Percentiles rank a stretch among this genome's conserved stretches.
These are phyloP conservation scores for Colletotrichum abscissum DNA, from an alignment of 2,329 filamentous ascomycete species.

Conservation along the genomic window DNA sequence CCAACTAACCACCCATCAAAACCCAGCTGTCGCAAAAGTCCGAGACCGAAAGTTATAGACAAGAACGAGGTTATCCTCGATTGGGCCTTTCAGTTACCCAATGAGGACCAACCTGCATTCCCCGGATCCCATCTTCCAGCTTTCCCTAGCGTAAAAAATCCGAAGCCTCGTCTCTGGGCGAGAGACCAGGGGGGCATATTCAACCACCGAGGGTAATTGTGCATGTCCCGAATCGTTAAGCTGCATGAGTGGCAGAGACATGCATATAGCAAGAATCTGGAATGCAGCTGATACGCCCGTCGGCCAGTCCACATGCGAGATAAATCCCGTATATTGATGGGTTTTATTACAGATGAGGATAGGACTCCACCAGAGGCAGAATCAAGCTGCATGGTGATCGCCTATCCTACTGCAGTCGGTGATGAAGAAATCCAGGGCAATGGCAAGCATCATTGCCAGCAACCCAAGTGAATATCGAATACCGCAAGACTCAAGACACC, in stretches of 20 bases:
- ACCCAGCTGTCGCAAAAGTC: conserved; percentile 27
- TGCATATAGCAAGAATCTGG: conserved; percentile 4
- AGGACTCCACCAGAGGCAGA: neutral
- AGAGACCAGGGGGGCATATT: neutral
- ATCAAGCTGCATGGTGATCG: conserved; percentile 6
- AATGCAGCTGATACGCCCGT: conserved; percentile 13
- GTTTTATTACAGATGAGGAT: neutral
- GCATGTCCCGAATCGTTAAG: conserved; percentile 16
- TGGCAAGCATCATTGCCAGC: neutral
- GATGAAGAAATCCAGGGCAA: neutral
- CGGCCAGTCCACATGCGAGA: conserved; percentile 24
- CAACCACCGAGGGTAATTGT: neutral
- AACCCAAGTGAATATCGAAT: neutral
- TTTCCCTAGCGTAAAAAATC: conserved; percentile 22
- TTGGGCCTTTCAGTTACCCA: neutral
- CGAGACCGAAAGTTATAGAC: conserved; percentile 17
- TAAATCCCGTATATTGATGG: neutral
- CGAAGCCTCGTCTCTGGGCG: conserved; percentile 6
- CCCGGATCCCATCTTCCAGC: conserved; percentile 32
- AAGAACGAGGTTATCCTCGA: neutral
- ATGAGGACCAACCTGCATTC: conserved; percentile 15
- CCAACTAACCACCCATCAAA: neutral
- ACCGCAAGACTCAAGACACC: neutral
- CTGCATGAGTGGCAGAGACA: conserved; percentile 30
- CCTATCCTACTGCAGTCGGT: neutral